Conservation (phyloP, 2,329 filamentous ascomycete species). For the Karstenula rhodostoma region DNA sequence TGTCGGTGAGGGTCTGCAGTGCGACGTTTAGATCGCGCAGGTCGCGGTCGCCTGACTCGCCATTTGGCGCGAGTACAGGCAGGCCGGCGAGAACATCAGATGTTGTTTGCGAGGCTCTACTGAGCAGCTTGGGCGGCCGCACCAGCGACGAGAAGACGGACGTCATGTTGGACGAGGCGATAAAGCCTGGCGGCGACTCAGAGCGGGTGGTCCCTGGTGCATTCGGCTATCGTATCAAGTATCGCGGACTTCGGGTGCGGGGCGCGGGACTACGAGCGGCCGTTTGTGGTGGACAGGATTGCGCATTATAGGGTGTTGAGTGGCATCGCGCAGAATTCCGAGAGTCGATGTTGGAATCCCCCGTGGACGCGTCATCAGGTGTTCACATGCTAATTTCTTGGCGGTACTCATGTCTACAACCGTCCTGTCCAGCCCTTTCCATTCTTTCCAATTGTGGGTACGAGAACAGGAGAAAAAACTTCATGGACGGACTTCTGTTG, state of each 20-base stretch:
- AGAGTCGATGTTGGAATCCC: neutral
- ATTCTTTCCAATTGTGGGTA: neutral
- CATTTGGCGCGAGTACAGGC: slow-evolving; percentile 11
- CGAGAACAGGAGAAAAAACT: no score
- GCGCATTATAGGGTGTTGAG: neutral
- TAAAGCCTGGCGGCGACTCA: slow-evolving; percentile 13
- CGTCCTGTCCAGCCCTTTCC: neutral
- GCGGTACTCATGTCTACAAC: neutral
- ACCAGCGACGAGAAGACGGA: slow-evolving; percentile 48
- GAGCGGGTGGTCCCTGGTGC: slow-evolving; percentile 1
- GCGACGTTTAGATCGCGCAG: slow-evolving; percentile 74
- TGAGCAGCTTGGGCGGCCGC: slow-evolving; percentile 34
- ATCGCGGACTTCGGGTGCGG: neutral
- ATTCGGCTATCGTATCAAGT: slow-evolving; percentile 9
- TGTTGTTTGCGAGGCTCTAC: slow-evolving; percentile 22
- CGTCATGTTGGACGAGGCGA: slow-evolving; percentile 32
- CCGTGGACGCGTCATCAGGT: slow-evolving; percentile 3
- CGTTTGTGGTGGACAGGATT: neutral
- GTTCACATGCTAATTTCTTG: slow-evolving; percentile 7
- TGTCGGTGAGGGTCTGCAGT: slow-evolving; percentile 71
- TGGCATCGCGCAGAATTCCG: neutral
- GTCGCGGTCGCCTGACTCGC: slow-evolving; percentile 63
- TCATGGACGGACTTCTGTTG: no score
- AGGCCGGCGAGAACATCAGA: slow-evolving; percentile 13
- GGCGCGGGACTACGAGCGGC: neutral